Evolutionary conservation across 2,329 filamentous ascomycete species (phyloP), one percentile per base, ranked within the genome.

Genomic region (Cytospora chrysosperma): DNA sequence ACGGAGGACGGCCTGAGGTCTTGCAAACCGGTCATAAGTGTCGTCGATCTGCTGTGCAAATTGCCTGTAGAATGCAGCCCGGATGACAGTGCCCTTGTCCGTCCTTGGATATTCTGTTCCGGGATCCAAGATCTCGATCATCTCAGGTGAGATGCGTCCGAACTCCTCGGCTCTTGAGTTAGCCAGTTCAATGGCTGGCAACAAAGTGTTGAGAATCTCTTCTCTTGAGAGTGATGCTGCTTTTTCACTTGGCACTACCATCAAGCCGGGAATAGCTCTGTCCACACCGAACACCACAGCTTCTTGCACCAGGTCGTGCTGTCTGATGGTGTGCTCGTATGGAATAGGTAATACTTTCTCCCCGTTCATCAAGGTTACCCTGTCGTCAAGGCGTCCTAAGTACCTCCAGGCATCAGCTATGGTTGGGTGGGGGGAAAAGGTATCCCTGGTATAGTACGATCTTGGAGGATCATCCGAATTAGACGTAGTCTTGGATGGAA

Each of bases 31-130:
- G 0, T 64, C 61, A 61, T 85, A 85, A 2, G 76, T 74, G 4
- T 69, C 68, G n/a, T 81, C 75, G 49, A 86, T 85, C 17, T 78
- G 69, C 0, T 76, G 69, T 13, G 76, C 74, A 60, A 85, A 85
- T 30, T 78, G 72, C 52, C 74, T 73, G 67, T 85, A 84, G 9
- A 82, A 77, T 21, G 78, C 77, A 4, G 79, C 79, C 3, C 84
- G 78, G 56, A 86, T 85, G 61, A 83, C 78, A 0, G 82, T 86
- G 3, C 82, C 82, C 69, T 87, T 86, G 64, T 86, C 84, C 0
- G 84, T 86, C 47, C 72, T 73, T 1, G 65, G 65, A 9, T 83
- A 86, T 3, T 71, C 66, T 5, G 76, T 77, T 0, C 78, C 79
- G 0, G 75, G 67, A 0, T 78, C 75, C 3, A 85, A 72, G 3